A percentile compares a stretch with the other conserved stretches of the same genome.
These are phyloP conservation scores for Wallacemonas sp. DNA, from an alignment of 208 protist genomes.

Conservation along the genomic window DNA sequence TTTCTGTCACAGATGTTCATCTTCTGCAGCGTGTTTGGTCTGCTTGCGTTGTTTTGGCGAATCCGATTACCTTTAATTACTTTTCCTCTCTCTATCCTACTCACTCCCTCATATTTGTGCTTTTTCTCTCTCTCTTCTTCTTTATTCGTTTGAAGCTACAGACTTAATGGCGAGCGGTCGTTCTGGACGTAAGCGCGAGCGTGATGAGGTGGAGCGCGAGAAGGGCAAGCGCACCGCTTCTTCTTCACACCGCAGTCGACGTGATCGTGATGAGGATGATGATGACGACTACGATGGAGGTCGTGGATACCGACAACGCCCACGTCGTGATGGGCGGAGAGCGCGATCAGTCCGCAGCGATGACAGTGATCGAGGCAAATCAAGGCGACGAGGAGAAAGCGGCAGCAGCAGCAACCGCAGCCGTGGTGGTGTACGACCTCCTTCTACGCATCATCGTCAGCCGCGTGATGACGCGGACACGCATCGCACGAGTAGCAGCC, in stretches of 20 bases:
- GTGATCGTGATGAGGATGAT: conserved; percentile 6
- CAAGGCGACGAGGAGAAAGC: too few species aligned
- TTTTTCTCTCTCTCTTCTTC: background rate
- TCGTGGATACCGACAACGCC: too few species aligned
- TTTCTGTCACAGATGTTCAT: too few species aligned
- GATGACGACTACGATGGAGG: background rate
- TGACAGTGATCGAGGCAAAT: too few species aligned
- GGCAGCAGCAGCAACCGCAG: background rate
- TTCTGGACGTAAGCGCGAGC: conserved; percentile 8
- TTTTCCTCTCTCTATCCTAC: background rate
- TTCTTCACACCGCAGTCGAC: background rate
- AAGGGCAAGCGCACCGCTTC: too few species aligned
- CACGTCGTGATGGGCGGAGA: too few species aligned
- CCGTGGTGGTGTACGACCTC: background rate
- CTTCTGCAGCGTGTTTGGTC: too few species aligned
- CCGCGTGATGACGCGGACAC: background rate
- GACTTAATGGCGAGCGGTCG: background rate
- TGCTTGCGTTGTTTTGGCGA: background rate
- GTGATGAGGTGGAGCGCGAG: background rate
- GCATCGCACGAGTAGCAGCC: background rate
- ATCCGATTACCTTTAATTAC: background rate
- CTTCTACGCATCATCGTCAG: background rate
- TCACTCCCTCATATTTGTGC: background rate
- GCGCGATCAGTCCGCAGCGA: too few species aligned
- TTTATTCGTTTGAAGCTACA: too few species aligned